These are phyloP conservation scores for Ganoderma multipileum DNA, from an alignment of 1,284 basidiomycete genomes.

Conservation along the genomic window DNA sequence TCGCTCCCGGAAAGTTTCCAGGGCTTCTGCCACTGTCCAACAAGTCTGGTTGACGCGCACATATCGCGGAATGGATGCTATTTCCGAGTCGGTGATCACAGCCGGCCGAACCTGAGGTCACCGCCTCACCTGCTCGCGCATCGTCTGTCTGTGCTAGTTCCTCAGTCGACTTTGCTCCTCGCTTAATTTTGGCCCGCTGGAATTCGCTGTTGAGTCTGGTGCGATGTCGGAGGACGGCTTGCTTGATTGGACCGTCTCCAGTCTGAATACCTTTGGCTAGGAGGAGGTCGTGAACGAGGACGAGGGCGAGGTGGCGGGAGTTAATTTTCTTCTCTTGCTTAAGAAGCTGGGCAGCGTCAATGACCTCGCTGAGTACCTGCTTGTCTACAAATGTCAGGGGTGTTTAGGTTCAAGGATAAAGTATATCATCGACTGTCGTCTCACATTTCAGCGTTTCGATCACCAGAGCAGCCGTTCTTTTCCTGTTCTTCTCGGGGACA, in stretches of 20 bases:
- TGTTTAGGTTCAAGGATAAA: conserved; percentile 8
- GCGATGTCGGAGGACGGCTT: conserved; percentile 84
- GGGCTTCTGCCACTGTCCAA: conserved; percentile 68
- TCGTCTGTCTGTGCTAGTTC: conserved; percentile 73
- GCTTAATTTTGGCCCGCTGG: conserved; percentile 83
- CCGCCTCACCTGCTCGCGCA: conserved; percentile 61
- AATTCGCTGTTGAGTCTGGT: conserved; percentile 89
- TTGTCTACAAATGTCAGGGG: conserved; percentile 58
- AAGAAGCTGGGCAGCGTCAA: conserved; percentile 69
- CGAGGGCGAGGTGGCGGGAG: conserved; percentile 76
- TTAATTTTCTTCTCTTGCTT: conserved; percentile 79
- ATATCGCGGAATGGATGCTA: conserved; percentile 82
- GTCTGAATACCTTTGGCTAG: conserved; percentile 85
- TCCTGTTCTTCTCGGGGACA: conserved; percentile 78
- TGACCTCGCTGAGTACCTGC: conserved; percentile 68
- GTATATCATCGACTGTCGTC: conserved; percentile 34
- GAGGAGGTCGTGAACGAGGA: conserved; percentile 89
- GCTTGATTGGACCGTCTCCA: conserved; percentile 86
- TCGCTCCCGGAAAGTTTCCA: conserved; percentile 56
- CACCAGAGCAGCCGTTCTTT: conserved; percentile 79
- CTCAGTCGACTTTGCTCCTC: conserved; percentile 67
- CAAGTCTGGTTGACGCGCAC: conserved; percentile 83
- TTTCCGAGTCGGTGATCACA: conserved; percentile 2
- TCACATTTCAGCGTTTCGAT: conserved; percentile 94
- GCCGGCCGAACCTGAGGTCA: neutral